phyloP scores from a whole-genome alignment of 2,329 filamentous ascomycete species.

The Ceratocystis variospora region DNA sequence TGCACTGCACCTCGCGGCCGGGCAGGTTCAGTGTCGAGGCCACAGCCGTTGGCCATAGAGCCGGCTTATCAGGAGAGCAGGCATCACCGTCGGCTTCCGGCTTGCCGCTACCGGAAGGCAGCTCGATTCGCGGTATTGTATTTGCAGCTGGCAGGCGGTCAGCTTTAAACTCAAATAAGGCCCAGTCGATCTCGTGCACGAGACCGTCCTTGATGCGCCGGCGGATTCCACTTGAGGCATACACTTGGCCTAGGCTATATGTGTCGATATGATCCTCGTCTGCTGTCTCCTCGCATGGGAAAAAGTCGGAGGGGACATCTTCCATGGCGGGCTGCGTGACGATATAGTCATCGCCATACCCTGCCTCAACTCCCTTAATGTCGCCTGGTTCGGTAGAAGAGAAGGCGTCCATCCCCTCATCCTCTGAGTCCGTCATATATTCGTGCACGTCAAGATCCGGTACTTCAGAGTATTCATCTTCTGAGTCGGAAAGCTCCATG shows the following conservation, averaged over 20 bases:
- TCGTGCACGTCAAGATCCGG: conserved; percentile 35
- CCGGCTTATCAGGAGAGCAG: conserved; percentile 25
- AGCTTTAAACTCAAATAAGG: conserved; percentile 65
- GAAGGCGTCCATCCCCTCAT: conserved; percentile 5
- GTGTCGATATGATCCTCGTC: conserved; percentile 73
- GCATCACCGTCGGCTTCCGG: conserved; percentile 9
- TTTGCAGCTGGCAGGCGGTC: conserved; percentile 61
- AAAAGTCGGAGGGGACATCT: conserved; percentile 71
- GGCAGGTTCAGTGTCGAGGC: conserved; percentile 50
- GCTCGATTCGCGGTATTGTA: conserved; percentile 38
- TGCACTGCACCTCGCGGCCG: conserved; percentile 69
- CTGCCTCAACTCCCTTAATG: conserved; percentile 61
- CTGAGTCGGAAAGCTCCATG: conserved; percentile 49
- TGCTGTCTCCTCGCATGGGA: conserved; percentile 48
- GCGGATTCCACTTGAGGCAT: conserved; percentile 80
- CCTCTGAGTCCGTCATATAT: conserved; percentile 16
- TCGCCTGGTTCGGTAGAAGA: conserved; percentile 53
- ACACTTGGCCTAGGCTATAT: conserved; percentile 67
- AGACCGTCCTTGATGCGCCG: conserved; percentile 58
- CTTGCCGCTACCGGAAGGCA: conserved; percentile 18
- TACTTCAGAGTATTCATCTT: conserved; percentile 42
- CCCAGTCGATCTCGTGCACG: conserved; percentile 91
- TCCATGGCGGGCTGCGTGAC: conserved; percentile 88
- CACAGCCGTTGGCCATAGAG: conserved; percentile 43
- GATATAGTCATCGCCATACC: conserved; percentile 61